phyloP scores from a whole-genome alignment of 1,284 basidiomycete species.

The Irpex sp. region DNA sequence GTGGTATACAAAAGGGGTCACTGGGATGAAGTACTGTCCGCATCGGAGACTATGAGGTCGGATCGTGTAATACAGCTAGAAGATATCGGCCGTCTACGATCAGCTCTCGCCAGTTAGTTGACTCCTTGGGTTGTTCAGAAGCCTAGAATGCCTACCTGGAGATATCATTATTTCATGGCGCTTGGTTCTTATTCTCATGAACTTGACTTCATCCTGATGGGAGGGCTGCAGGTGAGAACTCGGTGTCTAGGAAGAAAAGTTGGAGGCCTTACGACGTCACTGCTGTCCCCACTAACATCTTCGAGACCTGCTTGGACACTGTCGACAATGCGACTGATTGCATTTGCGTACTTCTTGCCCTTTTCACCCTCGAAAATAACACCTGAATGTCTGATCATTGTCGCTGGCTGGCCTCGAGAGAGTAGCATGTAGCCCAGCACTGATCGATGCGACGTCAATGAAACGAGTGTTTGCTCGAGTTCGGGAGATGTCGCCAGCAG shows the following conservation, averaged over 20 bases:
- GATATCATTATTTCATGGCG: slow-evolving; percentile 93
- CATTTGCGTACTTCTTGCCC: slow-evolving; percentile 73
- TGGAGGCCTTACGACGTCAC: slow-evolving; percentile 37
- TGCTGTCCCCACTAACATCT: slow-evolving; percentile 56
- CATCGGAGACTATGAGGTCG: slow-evolving; percentile 27
- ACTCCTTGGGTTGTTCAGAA: not conserved
- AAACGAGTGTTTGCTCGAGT: slow-evolving; percentile 70
- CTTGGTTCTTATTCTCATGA: slow-evolving; percentile 87
- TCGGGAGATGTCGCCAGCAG: slow-evolving; percentile 53
- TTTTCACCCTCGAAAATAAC: slow-evolving; percentile 85
- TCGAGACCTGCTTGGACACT: slow-evolving; percentile 69
- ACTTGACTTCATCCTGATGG: slow-evolving; percentile 75
- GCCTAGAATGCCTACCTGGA: slow-evolving; percentile 57
- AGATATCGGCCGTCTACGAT: slow-evolving; percentile 70
- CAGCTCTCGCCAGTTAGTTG: slow-evolving; percentile 2
- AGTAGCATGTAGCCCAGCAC: slow-evolving; percentile 87
- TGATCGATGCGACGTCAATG: slow-evolving; percentile 76
- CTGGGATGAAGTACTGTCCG: not conserved
- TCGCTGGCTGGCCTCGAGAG: slow-evolving; percentile 56
- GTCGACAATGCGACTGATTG: slow-evolving; percentile 75
- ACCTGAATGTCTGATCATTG: slow-evolving; percentile 79
- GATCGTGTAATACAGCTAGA: slow-evolving; percentile 82
- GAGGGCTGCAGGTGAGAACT: not conserved
- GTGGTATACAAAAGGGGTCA: not conserved
- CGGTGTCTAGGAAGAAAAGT: not conserved